Percentiles rank a stretch among this genome's conserved stretches.
Conservation (phyloP, 169 alveolate species). For the Eimeria sp. region DNA sequence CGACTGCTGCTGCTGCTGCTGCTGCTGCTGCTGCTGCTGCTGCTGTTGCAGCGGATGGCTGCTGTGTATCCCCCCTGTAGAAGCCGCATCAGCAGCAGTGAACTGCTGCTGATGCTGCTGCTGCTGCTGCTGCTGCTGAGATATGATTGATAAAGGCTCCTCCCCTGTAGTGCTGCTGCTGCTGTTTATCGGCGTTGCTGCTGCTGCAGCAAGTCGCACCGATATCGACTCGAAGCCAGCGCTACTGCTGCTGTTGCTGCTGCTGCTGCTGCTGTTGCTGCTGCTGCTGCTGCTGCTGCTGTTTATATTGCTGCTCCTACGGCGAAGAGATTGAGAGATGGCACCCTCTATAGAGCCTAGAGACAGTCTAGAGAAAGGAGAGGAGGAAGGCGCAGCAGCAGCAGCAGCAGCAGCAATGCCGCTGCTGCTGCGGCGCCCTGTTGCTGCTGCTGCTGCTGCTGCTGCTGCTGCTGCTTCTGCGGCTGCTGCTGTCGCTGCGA, state of each 20-base stretch:
- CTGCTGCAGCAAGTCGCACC: conserved; percentile 4
- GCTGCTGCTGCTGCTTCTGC: conserved; percentile 21
- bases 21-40: conserved; percentile 47
- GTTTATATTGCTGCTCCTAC: conserved; percentile 26
- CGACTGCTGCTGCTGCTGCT: conserved; percentile 9
- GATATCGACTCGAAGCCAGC: conserved; percentile 1
- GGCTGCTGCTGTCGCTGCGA: conserved; percentile 43
- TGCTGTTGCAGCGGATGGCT: conserved; percentile 7
- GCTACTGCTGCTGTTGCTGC: conserved; percentile 8
- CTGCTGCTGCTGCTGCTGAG: conserved; percentile 28
- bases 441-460: conserved; percentile 11
- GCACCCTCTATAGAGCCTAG: too few species aligned
- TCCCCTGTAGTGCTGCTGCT: conserved; percentile 51
- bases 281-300: conserved; percentile 28
- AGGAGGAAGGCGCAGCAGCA: conserved; percentile 23
- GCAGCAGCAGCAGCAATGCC: not conserved
- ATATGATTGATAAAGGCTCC: not conserved
- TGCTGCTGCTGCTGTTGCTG: conserved; percentile 15
- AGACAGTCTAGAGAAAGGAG: not conserved
- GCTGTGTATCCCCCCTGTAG: not conserved
- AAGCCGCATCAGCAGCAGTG: not conserved
- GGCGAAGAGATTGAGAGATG: not conserved
- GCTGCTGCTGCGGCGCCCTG: conserved; percentile 11
- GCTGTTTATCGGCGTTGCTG: conserved; percentile 38
- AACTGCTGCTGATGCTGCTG: conserved; percentile 3